Conservation (phyloP, 495 filamentous ascomycete species). For the Podospora appendiculata region DNA sequence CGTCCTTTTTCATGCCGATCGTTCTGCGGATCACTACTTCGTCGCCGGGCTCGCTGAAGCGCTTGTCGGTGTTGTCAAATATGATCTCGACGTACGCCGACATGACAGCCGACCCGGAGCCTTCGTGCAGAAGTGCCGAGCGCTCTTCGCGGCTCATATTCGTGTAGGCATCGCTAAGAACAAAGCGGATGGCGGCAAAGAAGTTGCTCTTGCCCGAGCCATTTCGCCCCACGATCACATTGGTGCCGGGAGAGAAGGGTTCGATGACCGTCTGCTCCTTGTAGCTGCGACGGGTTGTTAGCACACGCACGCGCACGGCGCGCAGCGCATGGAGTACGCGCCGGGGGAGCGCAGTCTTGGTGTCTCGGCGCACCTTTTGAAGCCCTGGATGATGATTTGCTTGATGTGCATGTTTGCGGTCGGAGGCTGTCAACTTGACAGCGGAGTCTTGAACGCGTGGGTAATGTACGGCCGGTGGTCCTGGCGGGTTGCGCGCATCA, state of each 20-base stretch:
- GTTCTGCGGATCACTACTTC: conserved; percentile 87
- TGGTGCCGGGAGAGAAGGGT: conserved; percentile 94
- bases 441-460: conserved; percentile 8
- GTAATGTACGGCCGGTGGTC: conserved; percentile 1
- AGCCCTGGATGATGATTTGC: conserved; percentile 99
- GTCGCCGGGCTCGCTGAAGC: conserved; percentile 88
- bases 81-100: conserved; percentile 98
- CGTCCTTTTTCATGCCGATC: conserved; percentile 96
- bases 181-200: conserved; percentile 98
- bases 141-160: conserved; percentile 95
- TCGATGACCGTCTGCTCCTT: conserved; percentile 99
- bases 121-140: conserved; percentile 90
- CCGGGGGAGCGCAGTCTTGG: too few species aligned
- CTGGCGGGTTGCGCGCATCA: neutral
- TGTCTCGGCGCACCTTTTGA: conserved; percentile 70
- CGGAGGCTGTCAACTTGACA: conserved; percentile 24
- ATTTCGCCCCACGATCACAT: conserved; percentile 98
- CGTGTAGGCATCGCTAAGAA: conserved; percentile 94
- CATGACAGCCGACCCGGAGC: conserved; percentile 95
- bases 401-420: conserved; percentile 85
- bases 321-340: neutral
- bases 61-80: conserved; percentile 95
- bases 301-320: conserved; percentile 1
- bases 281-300: conserved; percentile 55
- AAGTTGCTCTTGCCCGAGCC: conserved; percentile 99